Conservation (phyloP, 148 eudicot genomes). For the Persicaria maculosa region DNA sequence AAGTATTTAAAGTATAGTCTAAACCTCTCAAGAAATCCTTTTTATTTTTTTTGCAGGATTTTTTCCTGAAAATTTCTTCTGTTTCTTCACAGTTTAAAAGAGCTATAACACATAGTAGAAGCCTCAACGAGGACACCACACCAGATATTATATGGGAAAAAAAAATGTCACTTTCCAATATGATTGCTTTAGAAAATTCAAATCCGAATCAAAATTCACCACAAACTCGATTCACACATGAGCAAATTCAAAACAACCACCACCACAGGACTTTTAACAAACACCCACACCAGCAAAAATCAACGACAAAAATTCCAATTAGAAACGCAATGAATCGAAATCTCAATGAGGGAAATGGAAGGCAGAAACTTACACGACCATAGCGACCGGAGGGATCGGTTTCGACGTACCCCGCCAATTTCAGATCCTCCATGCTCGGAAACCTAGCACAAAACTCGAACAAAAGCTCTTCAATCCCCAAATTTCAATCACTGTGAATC, state of each 20-base stretch:
- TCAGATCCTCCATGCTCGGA: conserved; percentile 18
- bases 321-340: neutral
- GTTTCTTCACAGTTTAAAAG: neutral
- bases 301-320: conserved; percentile 10
- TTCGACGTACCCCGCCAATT: conserved; percentile 34
- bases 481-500: neutral
- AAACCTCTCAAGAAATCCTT: neutral
- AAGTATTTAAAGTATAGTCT: neutral
- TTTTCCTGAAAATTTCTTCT: neutral
- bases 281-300: conserved; percentile 6
- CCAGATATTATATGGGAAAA: neutral
- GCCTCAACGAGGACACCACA: neutral
- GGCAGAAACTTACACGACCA: conserved; percentile 54
- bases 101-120: neutral
- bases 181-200: neutral
- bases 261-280: neutral
- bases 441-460: neutral
- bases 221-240: neutral
- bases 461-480: neutral
- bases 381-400: conserved; percentile 53
- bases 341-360: neutral
- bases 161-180: neutral
- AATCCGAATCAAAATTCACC: neutral
- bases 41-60: too few species aligned
- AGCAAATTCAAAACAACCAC: neutral